Conservation (phyloP, 2,329 filamentous ascomycete species). For the Scedosporium aurantiacum region DNA sequence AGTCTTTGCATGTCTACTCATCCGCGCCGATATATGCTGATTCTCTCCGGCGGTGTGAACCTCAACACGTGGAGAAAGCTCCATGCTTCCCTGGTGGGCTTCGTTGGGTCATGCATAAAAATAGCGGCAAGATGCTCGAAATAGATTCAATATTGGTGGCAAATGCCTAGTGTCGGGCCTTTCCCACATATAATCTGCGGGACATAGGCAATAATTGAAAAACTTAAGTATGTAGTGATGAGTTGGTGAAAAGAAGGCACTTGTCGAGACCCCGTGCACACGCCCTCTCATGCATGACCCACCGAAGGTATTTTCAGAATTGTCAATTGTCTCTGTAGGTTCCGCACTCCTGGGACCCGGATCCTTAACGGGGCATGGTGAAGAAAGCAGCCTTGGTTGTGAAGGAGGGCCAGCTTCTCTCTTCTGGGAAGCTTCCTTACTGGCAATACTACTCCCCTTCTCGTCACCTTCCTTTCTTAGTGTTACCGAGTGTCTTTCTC, state of each 20-base stretch:
- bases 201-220: background rate
- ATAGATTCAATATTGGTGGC: background rate
- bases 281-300: background rate
- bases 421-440: background rate
- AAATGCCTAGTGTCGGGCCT: background rate
- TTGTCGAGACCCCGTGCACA: background rate
- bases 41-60: background rate
- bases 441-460: background rate
- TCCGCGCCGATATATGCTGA: background rate
- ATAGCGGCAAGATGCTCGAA: background rate
- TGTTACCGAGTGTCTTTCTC: background rate
- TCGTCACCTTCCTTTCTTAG: background rate
- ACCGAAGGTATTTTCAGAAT: background rate
- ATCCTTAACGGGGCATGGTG: background rate
- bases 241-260: background rate
- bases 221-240: background rate
- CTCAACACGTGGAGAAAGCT: background rate
- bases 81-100: background rate
- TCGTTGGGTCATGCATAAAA: background rate
- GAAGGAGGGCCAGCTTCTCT: background rate
- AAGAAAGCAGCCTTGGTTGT: background rate
- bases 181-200: background rate
- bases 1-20: background rate
- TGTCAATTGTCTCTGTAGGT: background rate
- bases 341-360: background rate